A percentile compares a stretch with the other conserved stretches of the same genome.
Conservation (phyloP, 805 yeast genomes). For the Metschnikowia rubicola region DNA sequence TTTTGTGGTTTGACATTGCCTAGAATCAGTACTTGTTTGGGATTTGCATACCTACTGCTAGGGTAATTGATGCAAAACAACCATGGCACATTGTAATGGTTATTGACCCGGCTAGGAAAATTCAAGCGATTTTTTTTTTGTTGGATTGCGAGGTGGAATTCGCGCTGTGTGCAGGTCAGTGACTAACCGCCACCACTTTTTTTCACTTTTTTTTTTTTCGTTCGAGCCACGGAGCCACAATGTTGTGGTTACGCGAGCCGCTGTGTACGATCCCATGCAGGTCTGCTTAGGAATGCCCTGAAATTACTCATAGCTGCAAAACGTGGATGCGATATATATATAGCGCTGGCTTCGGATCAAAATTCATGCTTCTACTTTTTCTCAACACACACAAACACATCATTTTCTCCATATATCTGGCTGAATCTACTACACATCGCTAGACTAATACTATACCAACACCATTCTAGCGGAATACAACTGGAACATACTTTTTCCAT, state of each 20-base stretch:
- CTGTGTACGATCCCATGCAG: slow-evolving; percentile 3
- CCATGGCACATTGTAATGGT: too few relatives aligned
- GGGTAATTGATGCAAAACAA: too few relatives aligned
- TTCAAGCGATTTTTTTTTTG: background rate
- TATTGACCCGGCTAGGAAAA: background rate
- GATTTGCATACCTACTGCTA: too few relatives aligned
- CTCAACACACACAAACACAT: background rate
- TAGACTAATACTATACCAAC: background rate
- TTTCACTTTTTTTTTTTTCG: background rate
- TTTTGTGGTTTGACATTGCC: too few relatives aligned
- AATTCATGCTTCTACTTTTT: background rate
- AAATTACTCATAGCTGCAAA: slow-evolving; percentile 12
- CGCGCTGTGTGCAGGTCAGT: background rate
- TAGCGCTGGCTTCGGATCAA: slow-evolving; percentile 1
- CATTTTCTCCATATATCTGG: background rate
- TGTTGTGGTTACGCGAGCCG: slow-evolving; percentile 9
- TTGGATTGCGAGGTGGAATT: slow-evolving; percentile 5
- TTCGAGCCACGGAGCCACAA: slow-evolving; percentile 5
- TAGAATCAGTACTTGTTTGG: too few relatives aligned
- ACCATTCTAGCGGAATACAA: too few relatives aligned
- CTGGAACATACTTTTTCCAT: background rate
- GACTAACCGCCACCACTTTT: slow-evolving; percentile 8
- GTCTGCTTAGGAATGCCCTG: slow-evolving; percentile 1
- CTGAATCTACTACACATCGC: background rate
- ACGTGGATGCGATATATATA: slow-evolving; percentile 10